Conservation (phyloP, 2,329 filamentous ascomycete species). For the Fusarium piperis region DNA sequence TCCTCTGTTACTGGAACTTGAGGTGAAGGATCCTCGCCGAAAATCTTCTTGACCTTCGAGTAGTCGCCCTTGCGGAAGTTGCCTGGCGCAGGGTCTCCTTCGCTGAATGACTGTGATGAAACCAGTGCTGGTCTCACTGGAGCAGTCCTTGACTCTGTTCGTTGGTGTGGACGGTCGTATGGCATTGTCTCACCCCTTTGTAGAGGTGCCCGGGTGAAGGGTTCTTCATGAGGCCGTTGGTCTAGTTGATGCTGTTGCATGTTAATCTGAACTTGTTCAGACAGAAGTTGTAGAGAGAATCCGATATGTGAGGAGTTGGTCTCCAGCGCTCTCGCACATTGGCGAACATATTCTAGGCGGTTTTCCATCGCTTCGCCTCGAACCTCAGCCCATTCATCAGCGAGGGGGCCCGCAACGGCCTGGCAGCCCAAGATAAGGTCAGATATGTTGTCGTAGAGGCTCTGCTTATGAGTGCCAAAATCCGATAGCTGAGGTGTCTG, state of each 20-base stretch:
- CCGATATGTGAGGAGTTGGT: constrained; percentile 87
- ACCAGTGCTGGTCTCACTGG: constrained; percentile 58
- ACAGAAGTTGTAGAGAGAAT: constrained; percentile 86
- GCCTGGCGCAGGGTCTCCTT: constrained; percentile 63
- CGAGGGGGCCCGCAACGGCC: constrained; percentile 87
- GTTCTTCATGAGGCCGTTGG: constrained; percentile 56
- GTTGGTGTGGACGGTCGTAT: constrained; percentile 64
- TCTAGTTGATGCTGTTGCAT: constrained; percentile 56
- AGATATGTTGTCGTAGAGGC: constrained; percentile 90
- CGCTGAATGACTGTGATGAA: constrained; percentile 71
- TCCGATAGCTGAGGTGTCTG: constrained; percentile 88
- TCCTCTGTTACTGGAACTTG: constrained; percentile 72
- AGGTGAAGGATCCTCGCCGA: constrained; percentile 71
- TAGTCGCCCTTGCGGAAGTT: constrained; percentile 68
- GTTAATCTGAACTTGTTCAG: constrained; percentile 77
- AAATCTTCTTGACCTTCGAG: constrained; percentile 72
- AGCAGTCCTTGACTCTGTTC: constrained; percentile 63
- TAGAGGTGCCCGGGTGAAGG: constrained; percentile 60
- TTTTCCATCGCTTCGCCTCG: constrained; percentile 90
- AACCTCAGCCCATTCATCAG: constrained; percentile 96
- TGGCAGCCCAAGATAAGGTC: constrained; percentile 90
- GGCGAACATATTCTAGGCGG: constrained; percentile 81
- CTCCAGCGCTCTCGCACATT: constrained; percentile 82
- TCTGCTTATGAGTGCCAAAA: constrained; percentile 91
- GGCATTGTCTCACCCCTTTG: constrained; percentile 68